Evolutionary conservation across 345 rosid genomes (phyloP), one percentile per base, ranked within the genome.

Genomic region (Ricinus communis): DNA sequence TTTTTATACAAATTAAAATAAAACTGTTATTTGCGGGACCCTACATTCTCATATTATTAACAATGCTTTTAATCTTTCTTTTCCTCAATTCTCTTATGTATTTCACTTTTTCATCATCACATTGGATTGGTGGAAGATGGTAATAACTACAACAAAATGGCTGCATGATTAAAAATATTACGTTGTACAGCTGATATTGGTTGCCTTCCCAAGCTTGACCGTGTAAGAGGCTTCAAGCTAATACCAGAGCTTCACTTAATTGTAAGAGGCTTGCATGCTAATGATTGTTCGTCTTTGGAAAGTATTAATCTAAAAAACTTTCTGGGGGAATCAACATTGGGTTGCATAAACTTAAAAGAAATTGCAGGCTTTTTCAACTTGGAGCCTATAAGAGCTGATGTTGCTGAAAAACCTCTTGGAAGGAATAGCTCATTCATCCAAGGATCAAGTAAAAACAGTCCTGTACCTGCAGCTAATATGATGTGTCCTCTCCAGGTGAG

Each of bases 171-270:
- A n/a, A n/a, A n/a, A n/a, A n/a, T n/a, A n/a, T n/a, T n/a, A n/a
- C n/a, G n/a, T n/a, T n/a, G n/a, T n/a, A n/a, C 76, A 19, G 24
- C 45, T 7, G 54, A 66, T 40, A 57, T 73, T 21, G 28, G 57
- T 27, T 13, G 36, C 33, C 66, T 71, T 21, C 47, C 66, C 40
- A 36, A 61, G 38, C 74, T 71, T 8, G 15, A 1, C 5, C 0
- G 12, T 70, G 74, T 36, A 47, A 22, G 31, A 18, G 57, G 30
- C 74, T 70, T 60, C 18, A 36, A 49, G 1, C 15, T 0, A n/a
- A 70, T 70, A 12, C 66, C 74, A 21, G 52, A 70, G 59, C 66
- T 70, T 3, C 74, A 70, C 31, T 49, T 66, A 59, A 59, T 66
- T 38, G 2, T 70, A 47, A 1, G 9, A 8, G 15, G 31, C 5